Percentiles rank a stretch among this genome's conserved stretches.
Conservation (phyloP, 345 rosid species). For the Ceriops zippeliana region DNA sequence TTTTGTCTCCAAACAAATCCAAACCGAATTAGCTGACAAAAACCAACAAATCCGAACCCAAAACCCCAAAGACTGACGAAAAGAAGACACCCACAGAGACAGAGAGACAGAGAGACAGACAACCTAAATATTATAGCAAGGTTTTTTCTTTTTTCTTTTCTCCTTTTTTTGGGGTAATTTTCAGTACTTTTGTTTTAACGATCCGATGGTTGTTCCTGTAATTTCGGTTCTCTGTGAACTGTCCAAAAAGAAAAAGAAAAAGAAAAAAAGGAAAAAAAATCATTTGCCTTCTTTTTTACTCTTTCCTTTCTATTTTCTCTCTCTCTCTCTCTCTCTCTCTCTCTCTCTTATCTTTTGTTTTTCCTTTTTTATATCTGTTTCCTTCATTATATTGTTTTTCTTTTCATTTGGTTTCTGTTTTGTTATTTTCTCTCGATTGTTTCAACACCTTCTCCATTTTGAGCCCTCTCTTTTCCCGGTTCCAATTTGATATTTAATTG, state of each 20-base stretch:
- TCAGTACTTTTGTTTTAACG: neutral
- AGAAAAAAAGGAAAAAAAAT: neutral
- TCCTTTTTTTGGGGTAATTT: neutral
- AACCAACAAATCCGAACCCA: no score
- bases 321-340: no score
- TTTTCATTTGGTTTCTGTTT: neutral
- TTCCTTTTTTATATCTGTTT: neutral
- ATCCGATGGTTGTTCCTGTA: conserved; percentile 17
- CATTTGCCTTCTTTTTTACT: neutral
- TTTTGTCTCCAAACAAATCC: no score
- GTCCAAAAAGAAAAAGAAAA: neutral
- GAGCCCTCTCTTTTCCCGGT: neutral
- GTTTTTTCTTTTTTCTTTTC: neutral
- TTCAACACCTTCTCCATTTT: neutral
- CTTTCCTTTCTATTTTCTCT: neutral
- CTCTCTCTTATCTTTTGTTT: neutral
- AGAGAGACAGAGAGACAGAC: no score
- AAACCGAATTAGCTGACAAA: no score
- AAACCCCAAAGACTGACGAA: no score
- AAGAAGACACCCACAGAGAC: no score
- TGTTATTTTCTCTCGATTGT: neutral
- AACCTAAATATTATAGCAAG: no score
- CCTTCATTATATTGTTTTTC: neutral
- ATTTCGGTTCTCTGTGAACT: conserved; percentile 16
- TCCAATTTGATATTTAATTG: neutral